These are phyloP conservation scores for Thymus quinquecostatus DNA, from an alignment of 257 asterid species.

Conservation along the genomic window DNA sequence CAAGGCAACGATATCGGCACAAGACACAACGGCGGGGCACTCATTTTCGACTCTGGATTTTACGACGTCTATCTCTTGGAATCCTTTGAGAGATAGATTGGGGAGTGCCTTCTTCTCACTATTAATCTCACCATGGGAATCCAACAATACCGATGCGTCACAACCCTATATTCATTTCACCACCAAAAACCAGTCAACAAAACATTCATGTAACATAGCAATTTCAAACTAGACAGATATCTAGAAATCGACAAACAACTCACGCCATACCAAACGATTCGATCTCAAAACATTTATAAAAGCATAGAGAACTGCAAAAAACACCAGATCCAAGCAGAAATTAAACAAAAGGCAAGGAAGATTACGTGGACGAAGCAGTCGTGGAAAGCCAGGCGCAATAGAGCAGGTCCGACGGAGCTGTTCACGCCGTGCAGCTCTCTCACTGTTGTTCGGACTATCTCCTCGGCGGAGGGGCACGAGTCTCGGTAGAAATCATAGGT, in stretches of 20 bases:
- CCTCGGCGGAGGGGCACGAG: too few relatives aligned
- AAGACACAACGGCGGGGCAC: neutral
- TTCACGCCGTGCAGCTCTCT: too few relatives aligned
- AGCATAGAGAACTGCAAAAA: neutral
- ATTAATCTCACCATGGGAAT: constrained; percentile 43
- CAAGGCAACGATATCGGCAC: neutral
- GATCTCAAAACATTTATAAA: neutral
- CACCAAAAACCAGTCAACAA: neutral
- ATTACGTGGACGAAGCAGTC: too few relatives aligned
- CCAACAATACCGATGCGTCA: constrained; percentile 80
- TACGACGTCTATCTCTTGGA: neutral
- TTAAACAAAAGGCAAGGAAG: too few relatives aligned
- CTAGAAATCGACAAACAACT: neutral
- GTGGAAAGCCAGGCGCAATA: too few relatives aligned
- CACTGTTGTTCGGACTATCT: too few relatives aligned
- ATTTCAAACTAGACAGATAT: neutral
- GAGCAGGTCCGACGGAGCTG: too few relatives aligned
- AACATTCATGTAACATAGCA: neutral
- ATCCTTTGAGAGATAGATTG: neutral
- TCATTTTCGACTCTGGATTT: neutral
- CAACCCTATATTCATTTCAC: constrained; percentile 54
- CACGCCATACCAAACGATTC: too few relatives aligned
- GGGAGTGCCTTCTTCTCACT: constrained; percentile 48
- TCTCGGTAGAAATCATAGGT: too few relatives aligned
- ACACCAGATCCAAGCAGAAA: too few relatives aligned